Evolutionary conservation across 2,329 filamentous ascomycete genomes (phyloP), one percentile per base, ranked within the genome.

Genomic region (Proliferodiscus dingleyae): DNA sequence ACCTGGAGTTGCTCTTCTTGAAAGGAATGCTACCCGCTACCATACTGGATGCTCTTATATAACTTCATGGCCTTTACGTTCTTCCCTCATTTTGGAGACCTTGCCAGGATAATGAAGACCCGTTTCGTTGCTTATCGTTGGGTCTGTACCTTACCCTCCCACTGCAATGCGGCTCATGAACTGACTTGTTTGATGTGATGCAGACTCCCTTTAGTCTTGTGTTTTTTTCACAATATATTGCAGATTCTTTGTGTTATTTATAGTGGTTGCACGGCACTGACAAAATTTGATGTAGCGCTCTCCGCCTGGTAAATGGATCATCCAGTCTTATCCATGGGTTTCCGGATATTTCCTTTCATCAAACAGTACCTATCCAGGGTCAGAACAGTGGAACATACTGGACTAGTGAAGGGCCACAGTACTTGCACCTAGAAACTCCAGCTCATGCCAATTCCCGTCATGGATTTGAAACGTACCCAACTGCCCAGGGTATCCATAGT

Each of bases 321-420:
- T n/a, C 54, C 32, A 43, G 43, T 44, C 56, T 55, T 50, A 32
- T 45, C 45, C 50, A 53, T 49, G 58, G 55, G 56, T 45, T 55
- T 21, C 33, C 58, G 39, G 55, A 51, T 51, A 54, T 61, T 62
- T 58, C 61, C 59, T 61, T 60, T 32, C 51, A 42, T 58, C 56
- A 58, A 48, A 62, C 61, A 62, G 61, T 58, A 61, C 57, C 60
- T 57, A 46, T 32, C 47, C 56, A 59, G 53, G 59, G 59, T 43
- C 52, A 61, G 50, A 50, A 58, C 53, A 63, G 55, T 54, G 59
- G 52, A 60, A 43, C 52, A 40, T 48, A 49, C 56, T 63, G 60
- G 61, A 51, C 48, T 49, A 50, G 47, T 58, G 59, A 61, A 59
- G 61, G 55, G 46, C 47, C 51, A 63, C 61, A 63, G 61, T 60